Base-by-base conservation (phyloP, 2,329 filamentous ascomycete species). In the Pseudocercospora fijiensis region DNA sequence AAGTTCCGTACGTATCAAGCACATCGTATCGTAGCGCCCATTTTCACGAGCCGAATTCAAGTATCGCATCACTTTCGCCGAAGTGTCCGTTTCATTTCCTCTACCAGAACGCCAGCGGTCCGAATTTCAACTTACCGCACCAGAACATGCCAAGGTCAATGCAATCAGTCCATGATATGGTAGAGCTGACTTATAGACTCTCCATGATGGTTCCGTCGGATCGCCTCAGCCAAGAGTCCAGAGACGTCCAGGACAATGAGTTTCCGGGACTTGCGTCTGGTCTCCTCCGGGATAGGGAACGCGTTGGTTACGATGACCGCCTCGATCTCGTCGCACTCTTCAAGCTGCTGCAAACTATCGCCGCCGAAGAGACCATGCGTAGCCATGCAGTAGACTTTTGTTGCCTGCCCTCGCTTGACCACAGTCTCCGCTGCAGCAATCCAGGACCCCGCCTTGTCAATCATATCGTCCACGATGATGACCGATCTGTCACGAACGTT, bases 401-500 rank as follows among this genome's bases (percentile, higher is more conserved):
- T 96, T 1, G 95, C 95, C 51, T 87, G 86, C 68, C 95, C 96
- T 68, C 90, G 87, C 83, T 98, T 98, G 59, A 96, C 91, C 1
- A 96, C 94, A 0, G 93, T 96, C 81, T 99, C 95, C 11, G 95
- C 95, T 6, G 95, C 95, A 5, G 94, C 94, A 70, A 99, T 96
- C 95, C 95, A 99, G 6, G 92, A 96, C 13, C 90, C 91, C 9
- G 92, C 88, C 80, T 96, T 97, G 80, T 99, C 95, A 74, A 99
- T 97, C 90, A 99, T 98, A 76, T 99, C 95, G 76, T 99, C 95
- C 57, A 99, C 90, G 65, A 99, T 92, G 75, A 99, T 90, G 60
- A 98, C 95, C 0, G 91, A 89, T 63, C 91, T 87, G 75, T 91
- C 88, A 74, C 88, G 90, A 65, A 99, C 95, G 72, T 98, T 91